Conservation (phyloP, 2,329 filamentous ascomycete species). For the Fusarium sp. region DNA sequence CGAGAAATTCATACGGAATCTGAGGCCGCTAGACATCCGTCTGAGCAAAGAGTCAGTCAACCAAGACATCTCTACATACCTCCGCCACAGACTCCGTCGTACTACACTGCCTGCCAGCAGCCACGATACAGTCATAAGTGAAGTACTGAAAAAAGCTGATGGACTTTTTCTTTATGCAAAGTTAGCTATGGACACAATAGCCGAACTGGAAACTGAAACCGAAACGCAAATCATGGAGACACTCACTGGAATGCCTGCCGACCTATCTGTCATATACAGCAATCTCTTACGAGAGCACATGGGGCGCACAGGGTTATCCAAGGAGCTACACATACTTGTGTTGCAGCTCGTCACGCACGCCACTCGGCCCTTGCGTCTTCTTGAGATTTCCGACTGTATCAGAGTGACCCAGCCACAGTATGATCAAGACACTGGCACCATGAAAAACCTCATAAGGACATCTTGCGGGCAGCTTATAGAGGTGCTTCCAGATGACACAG, state of each 20-base stretch:
- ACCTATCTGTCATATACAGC: conserved; percentile 28
- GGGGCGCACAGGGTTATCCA: conserved; percentile 7
- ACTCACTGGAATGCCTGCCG: conserved; percentile 4
- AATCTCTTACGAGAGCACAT: conserved; percentile 27
- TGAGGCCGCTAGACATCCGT: conserved; percentile 47
- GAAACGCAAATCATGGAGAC: neutral
- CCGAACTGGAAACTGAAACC: neutral
- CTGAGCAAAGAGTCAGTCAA: conserved; percentile 57
- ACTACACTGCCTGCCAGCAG: conserved; percentile 36
- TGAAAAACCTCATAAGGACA: conserved; percentile 22
- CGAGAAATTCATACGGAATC: conserved; percentile 39
- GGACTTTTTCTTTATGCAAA: conserved; percentile 42
- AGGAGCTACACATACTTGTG: conserved; percentile 7
- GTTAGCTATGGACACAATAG: conserved; percentile 26
- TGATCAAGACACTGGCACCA: neutral
- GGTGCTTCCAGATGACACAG: conserved; percentile 35
- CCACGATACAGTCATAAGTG: conserved; percentile 7
- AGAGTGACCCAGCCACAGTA: neutral
- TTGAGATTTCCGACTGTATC: conserved; percentile 37
- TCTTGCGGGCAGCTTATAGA: conserved; percentile 31
- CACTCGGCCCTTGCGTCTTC: conserved; percentile 24
- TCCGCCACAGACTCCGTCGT: conserved; percentile 43
- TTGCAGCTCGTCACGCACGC: conserved; percentile 33
- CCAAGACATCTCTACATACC: conserved; percentile 58
- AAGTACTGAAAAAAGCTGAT: conserved; percentile 15